phyloP scores from a whole-genome alignment of 1,139 yeast species.

The Chernovozyma sophiae-reginae region DNA sequence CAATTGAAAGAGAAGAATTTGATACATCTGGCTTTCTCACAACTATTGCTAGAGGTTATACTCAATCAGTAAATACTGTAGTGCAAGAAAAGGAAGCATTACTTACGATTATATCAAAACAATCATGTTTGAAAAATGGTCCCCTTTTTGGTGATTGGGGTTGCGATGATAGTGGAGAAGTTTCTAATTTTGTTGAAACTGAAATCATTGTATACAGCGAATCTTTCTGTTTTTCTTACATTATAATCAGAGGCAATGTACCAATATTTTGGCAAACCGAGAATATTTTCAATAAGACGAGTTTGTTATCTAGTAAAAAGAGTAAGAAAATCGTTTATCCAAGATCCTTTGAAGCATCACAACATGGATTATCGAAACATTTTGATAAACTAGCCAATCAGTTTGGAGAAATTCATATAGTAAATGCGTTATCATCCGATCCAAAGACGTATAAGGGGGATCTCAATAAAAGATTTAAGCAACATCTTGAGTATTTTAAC shows the following conservation, averaged over 20 bases:
- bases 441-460: slow-evolving; percentile 32
- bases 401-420: slow-evolving; percentile 59
- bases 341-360: slow-evolving; percentile 60
- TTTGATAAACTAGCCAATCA: slow-evolving; percentile 55
- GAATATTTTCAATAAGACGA: slow-evolving; percentile 27
- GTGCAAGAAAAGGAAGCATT: slow-evolving; percentile 38
- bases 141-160: slow-evolving; percentile 67
- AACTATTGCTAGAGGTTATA: slow-evolving; percentile 64
- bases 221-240: slow-evolving; percentile 51
- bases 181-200: slow-evolving; percentile 63
- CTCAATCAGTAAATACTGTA: slow-evolving; percentile 51
- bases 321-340: slow-evolving; percentile 48
- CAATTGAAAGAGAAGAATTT: slow-evolving; percentile 44
- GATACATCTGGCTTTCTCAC: slow-evolving; percentile 57
- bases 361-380: slow-evolving; percentile 61
- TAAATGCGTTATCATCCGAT: slow-evolving; percentile 49
- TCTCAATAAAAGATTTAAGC: slow-evolving; percentile 25
- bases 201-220: slow-evolving; percentile 59
- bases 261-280: slow-evolving; percentile 64
- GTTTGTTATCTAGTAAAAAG: slow-evolving; percentile 35
- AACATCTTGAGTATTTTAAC: slow-evolving; percentile 29
- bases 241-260: slow-evolving; percentile 62
- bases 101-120: slow-evolving; percentile 63
- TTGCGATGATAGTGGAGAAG: slow-evolving; percentile 67
- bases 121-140: slow-evolving; percentile 57